These are phyloP conservation scores for Ustilago xerochloae DNA, from an alignment of 1,284 basidiomycete species.

Conservation along the genomic window DNA sequence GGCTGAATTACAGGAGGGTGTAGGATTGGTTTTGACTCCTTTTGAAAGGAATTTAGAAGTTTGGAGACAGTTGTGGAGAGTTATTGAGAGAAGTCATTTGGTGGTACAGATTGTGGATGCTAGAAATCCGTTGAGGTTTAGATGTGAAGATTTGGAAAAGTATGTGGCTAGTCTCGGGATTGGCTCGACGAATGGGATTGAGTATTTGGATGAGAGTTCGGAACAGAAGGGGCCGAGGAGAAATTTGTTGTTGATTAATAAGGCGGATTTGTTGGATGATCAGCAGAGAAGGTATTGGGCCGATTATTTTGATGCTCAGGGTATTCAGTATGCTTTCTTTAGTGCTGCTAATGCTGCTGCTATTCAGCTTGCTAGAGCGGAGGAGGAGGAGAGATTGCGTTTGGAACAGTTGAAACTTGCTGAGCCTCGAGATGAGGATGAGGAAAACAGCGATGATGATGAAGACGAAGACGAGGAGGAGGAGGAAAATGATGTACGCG, in stretches of 20 bases:
- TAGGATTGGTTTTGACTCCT: constrained; percentile 67
- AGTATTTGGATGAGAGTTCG: constrained; percentile 83
- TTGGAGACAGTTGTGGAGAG: constrained; percentile 68
- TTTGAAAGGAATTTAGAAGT: constrained; percentile 68
- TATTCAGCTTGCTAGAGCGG: constrained; percentile 72
- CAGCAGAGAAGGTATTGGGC: constrained; percentile 87
- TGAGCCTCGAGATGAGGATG: constrained; percentile 56
- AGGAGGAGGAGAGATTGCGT: constrained; percentile 72
- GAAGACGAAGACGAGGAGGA: constrained; percentile 67
- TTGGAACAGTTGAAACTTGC: constrained; percentile 62
- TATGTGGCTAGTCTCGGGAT: constrained; percentile 69
- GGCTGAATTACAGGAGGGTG: constrained; percentile 65
- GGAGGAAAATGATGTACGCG: constrained; percentile 48
- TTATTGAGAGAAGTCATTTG: constrained; percentile 66
- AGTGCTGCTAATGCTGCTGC: constrained; percentile 91
- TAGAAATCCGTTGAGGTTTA: constrained; percentile 65
- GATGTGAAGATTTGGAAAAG: constrained; percentile 67
- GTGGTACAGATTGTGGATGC: constrained; percentile 68
- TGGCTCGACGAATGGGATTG: constrained; percentile 89
- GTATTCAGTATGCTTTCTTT: constrained; percentile 91
- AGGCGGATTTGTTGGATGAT: constrained; percentile 89
- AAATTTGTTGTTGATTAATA: constrained; percentile 91
- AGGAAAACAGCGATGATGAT: constrained; percentile 46
- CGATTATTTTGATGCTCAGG: constrained; percentile 86
- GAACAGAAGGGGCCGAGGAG: constrained; percentile 75